A percentile compares a stretch with the other conserved stretches of the same genome.
These are phyloP conservation scores for Coemansia sp. DNA, from an alignment of 192 early-diverging fungal genomes.

Conservation along the genomic window DNA sequence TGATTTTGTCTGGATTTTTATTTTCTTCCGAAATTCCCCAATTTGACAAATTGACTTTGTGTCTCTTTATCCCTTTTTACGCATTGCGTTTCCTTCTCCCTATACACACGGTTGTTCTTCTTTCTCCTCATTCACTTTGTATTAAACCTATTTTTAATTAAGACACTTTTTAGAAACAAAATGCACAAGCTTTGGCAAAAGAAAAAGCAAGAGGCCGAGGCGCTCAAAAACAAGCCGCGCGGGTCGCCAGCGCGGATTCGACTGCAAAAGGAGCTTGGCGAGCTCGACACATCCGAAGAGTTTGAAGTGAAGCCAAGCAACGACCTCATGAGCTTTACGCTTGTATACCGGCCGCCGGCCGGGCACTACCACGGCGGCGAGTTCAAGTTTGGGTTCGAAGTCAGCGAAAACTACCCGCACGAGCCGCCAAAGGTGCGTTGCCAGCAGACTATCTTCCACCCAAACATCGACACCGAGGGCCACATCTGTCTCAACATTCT, in stretches of 20 bases:
- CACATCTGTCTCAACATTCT: conserved; percentile 96
- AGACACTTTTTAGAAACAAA: not conserved
- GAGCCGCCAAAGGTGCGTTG: conserved; percentile 92
- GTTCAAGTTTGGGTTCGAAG: conserved; percentile 80
- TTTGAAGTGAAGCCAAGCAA: conserved; percentile 76
- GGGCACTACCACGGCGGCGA: conserved; percentile 83
- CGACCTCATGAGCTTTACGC: conserved; percentile 78
- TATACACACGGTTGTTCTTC: too few relatives aligned
- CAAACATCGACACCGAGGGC: conserved; percentile 95
- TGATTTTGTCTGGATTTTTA: not conserved
- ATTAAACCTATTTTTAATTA: not conserved
- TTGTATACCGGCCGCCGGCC: conserved; percentile 81
- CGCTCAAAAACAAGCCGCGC: conserved; percentile 74
- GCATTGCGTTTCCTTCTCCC: too few relatives aligned
- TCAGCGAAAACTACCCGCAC: conserved; percentile 90
- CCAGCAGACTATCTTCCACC: conserved; percentile 91
- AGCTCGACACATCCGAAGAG: conserved; percentile 75
- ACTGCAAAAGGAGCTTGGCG: conserved; percentile 91
- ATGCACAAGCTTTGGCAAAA: conserved; percentile 91
- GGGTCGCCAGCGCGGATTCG: conserved; percentile 84
- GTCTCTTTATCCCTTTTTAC: too few relatives aligned
- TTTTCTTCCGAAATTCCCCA: too few relatives aligned
- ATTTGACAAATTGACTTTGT: too few relatives aligned
- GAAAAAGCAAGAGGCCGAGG: conserved; percentile 75
- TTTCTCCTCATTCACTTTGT: too few relatives aligned